Evolutionary conservation across 2,329 filamentous ascomycete genomes (phyloP), one percentile per base, ranked within the genome.

Genomic region (Pseudocercospora musae): DNA sequence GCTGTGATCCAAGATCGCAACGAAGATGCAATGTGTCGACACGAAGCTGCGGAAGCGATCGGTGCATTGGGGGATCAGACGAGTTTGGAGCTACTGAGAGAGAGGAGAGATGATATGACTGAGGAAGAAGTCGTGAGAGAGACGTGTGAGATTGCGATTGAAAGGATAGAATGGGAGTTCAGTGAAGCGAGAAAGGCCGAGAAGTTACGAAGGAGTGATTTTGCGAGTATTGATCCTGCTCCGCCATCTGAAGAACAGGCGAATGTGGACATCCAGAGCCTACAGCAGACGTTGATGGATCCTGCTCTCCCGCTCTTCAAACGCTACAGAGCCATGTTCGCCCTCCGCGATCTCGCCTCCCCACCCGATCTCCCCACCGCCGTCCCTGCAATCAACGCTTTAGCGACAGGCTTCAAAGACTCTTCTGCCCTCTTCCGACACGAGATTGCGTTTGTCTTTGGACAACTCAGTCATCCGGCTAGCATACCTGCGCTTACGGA

Each of bases 361-460:
- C 95, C 95, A 15, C 93, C 94, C 9, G 90, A 96, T 73, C 87
- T 96, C 48, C 90, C 92, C 1, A 96, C 93, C 1, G 93, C 94
- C 6, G 85, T 92, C 15, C 89, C 91, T n/a, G 94, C 95, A 18
- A 85, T 99, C 58, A 84, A 89, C 49, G 91, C 93, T 10, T 85
- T 99, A 52, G 92, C 95, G 50, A 89, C 88, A 73, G 95, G 95
- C 15, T 88, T 99, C 70, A 82, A 83, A 31, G 95, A 99, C 75
- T 83, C 87, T 18, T 97, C 93, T 54, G 93, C 93, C 4, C 86
- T 99, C 7, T 98, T 99, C 84, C 89, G 95, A 69, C 95, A 99
- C 79, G 95, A 99, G 76, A 92, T 99, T 68, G 95, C 95, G 13
- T 99, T 99, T 75, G 95, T 99, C 13, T 99, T 99, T 70, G 95